phyloP scores from a whole-genome alignment of 73 alveolate genomes.

The Paramecium caudatum region DNA sequence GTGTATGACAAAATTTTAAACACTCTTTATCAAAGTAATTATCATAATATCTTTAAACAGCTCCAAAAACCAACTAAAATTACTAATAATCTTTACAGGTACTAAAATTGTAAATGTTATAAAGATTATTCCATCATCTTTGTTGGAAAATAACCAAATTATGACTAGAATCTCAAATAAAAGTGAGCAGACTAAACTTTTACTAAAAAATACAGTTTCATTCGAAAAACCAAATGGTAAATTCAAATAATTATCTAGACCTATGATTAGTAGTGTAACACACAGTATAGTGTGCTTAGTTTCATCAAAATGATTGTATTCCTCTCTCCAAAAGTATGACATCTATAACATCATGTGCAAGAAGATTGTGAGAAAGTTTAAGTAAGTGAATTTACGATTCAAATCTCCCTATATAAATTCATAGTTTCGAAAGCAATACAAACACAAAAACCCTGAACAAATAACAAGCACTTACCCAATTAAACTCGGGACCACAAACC shows the following conservation, averaged over 20 bases:
- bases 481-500: not conserved
- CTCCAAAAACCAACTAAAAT: not conserved
- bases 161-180: not conserved
- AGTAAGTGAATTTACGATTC: not conserved
- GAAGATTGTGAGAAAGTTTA: not conserved
- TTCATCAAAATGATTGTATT: not conserved
- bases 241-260: not conserved
- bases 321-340: not conserved
- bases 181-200: not conserved
- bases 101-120: not conserved
- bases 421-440: slow-evolving; percentile 45
- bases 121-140: not conserved
- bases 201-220: not conserved
- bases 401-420: slow-evolving; percentile 13
- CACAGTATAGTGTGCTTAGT: not conserved
- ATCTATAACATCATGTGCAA: slow-evolving; percentile 12
- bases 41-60: not conserved
- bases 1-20: not conserved
- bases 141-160: slow-evolving; percentile 3
- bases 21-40: slow-evolving; percentile 16
- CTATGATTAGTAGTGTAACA: not conserved
- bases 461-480: not conserved
- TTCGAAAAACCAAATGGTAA: slow-evolving; percentile 31
- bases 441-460: not conserved
- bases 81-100: not conserved